Evolutionary conservation across 345 rosid genomes (phyloP), one percentile per base, ranked within the genome.

Genomic region (Cardiospermum halicacabum): DNA sequence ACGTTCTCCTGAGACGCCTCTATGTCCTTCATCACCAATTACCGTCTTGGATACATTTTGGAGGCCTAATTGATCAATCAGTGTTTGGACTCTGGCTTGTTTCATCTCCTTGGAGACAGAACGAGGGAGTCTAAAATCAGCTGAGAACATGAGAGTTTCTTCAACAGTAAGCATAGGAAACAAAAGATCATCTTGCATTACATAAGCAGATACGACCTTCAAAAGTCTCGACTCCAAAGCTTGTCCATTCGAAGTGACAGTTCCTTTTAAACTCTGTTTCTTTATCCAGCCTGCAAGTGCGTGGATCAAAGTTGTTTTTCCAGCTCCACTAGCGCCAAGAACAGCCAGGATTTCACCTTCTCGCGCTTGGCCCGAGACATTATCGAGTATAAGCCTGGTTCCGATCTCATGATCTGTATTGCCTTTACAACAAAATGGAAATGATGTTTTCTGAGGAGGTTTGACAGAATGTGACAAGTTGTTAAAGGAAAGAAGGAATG

Each of bases 1-100:
- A 11, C 79, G 72, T 42, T 78, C 82, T 5, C 82, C 82, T 30
- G 79, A 75, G 1, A 78, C 72, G 0, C 80, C 82, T 4, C 82
- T 57, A 26, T 75, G 82, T 4, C 75, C 72, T 59, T 78, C 82
- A 31, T 78, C 82, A 21, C 82, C 82, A 19, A 78, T 78, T 0
- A 78, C 63, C 5, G 77, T 78, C 27, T 72, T 72, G 1, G 77
- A 77, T 0, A 72, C 79, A 43, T 60, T 78, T 58, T 65, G 64
- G 16, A 78, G 60, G 1, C 82, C 82, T n/a, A 75, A 42, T 28
- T 78, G 77, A 53, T 72, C 82, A 3, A 78, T 78, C 0, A 75
- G 58, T 3, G 77, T 70, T 22, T 64, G 73, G 12, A 79, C 77
- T 55, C 82, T 25, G 32, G 57, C 49, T 25, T 55, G 69, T 67